Evolutionary conservation across 805 yeast genomes (phyloP), one percentile per base, ranked within the genome.

Genomic region (Wickerhamiella azyma): DNA sequence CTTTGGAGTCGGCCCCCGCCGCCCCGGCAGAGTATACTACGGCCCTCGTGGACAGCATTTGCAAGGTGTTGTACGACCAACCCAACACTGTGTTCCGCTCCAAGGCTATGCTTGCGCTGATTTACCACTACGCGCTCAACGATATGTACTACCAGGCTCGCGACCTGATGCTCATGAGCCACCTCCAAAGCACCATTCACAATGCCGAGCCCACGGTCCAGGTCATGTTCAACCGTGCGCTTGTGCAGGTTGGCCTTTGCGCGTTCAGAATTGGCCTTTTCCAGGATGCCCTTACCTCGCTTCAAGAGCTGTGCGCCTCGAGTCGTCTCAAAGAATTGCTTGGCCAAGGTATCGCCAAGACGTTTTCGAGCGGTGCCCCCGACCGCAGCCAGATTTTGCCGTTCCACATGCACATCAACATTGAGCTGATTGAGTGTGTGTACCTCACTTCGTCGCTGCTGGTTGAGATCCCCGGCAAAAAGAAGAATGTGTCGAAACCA

Each of bases 371-470:
- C 28, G 36, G 46, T 30, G 41, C 59, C 37, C 48, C 56, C 26
- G 94, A 82, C 59, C 76, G 72, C 58, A 89, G 80, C 66, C 79
- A 88, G 62, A 75, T 86, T 62, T 72, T 92, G 62, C 99, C 99
- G 49, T 92, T 82, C 81, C 98, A 92, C 68, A 86, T 85, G 83
- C 99, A 92, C 68, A 89, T 92, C 65, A 92, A 92, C 67, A 71
- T 89, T 57, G 97, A 94, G 70, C 76, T 92, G 59, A 74, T 92
- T 54, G 98, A 92, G 67, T 82, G 94, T 62, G 94, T 85, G 41
- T 89, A 81, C 72, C 76, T 86, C 71, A 92, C 97, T 10, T 72
- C 85, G 48, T 84, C 94, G 26, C 70, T 92, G 66, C 74, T 92
- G 60, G 76, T 85, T 54, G 98, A 94, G 70, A 79, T 92, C 50